Conservation (phyloP, 176 grass and related monocot species). For the barley (Hordeum vulgare) region DNA sequence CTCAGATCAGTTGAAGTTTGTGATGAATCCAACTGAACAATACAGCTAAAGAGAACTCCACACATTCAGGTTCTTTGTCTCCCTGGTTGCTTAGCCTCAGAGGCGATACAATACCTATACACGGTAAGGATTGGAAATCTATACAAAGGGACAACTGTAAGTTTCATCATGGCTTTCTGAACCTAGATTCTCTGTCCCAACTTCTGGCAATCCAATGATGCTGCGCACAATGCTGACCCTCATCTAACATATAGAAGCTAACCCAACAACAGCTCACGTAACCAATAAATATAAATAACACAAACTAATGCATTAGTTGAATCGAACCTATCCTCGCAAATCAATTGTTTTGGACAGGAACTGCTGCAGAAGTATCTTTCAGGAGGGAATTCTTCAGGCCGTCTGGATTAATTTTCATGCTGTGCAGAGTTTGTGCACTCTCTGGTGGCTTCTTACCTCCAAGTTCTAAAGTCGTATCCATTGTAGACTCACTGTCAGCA, state of each 20-base stretch:
- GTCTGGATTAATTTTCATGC: slow-evolving; percentile 51
- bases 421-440: slow-evolving; percentile 61
- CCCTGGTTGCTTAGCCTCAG: slow-evolving; percentile 25
- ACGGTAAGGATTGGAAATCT: slow-evolving; percentile 28
- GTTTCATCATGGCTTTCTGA: slow-evolving; percentile 9
- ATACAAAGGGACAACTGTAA: slow-evolving; percentile 21
- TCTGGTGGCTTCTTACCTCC: slow-evolving; percentile 61
- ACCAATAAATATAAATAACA: slow-evolving; percentile 46
- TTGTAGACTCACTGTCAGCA: slow-evolving; percentile 4
- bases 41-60: neutral
- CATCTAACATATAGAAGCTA: slow-evolving; percentile 43
- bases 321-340: slow-evolving; percentile 19
- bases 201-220: neutral
- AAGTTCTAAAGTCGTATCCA: slow-evolving; percentile 34
- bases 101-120: slow-evolving; percentile 44
- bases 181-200: slow-evolving; percentile 14
- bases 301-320: slow-evolving; percentile 35
- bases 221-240: slow-evolving; percentile 22
- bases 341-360: slow-evolving; percentile 70
- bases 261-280: slow-evolving; percentile 23
- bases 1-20: slow-evolving; percentile 3
- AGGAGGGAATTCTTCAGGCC: slow-evolving; percentile 59
- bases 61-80: slow-evolving; percentile 11
- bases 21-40: slow-evolving; percentile 21
- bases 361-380: slow-evolving; percentile 53